A percentile compares a stretch with the other conserved stretches of the same genome.
Evolutionary conservation across 352 stramenopile species (phyloP).

Genomic region (Phytophthora litchii): DNA sequence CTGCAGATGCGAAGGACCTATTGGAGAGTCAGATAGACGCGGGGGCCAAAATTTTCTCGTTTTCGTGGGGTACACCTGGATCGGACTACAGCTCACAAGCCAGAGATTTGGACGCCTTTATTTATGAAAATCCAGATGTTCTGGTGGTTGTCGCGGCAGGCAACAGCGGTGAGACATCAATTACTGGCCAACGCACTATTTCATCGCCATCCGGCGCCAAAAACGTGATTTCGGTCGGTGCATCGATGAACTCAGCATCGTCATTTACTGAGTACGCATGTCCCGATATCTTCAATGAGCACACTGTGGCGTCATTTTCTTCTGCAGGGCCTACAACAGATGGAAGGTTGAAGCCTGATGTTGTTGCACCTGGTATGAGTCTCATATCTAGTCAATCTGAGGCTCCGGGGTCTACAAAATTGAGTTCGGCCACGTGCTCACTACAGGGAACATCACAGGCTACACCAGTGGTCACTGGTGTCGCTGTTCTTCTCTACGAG

Average conservation of each 20-base stretch:
- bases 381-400: constrained; percentile 78
- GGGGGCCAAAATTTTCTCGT: constrained; percentile 83
- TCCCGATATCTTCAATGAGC: constrained; percentile 70
- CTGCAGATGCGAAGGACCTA: constrained; percentile 62
- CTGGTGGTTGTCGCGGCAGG: constrained; percentile 89
- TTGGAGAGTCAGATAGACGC: constrained; percentile 74
- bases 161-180: constrained; percentile 84
- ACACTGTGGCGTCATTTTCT: constrained; percentile 84
- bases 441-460: constrained; percentile 82
- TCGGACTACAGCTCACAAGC: constrained; percentile 83
- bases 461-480: constrained; percentile 73
- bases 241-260: constrained; percentile 67
- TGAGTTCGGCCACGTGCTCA: constrained; percentile 64
- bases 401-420: constrained; percentile 52
- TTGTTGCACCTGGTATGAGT: constrained; percentile 85
- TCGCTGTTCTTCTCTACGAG: constrained; percentile 77
- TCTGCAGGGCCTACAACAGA: constrained; percentile 83
- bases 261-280: constrained; percentile 59
- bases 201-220: constrained; percentile 83
- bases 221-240: constrained; percentile 85
- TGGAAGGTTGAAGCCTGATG: constrained; percentile 86
- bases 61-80: constrained; percentile 80
- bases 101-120: constrained; percentile 78
- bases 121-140: constrained; percentile 86
- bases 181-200: constrained; percentile 61